Base-by-base conservation (phyloP, 2,329 filamentous ascomycete species). In the Exophiala xenobiotica region DNA sequence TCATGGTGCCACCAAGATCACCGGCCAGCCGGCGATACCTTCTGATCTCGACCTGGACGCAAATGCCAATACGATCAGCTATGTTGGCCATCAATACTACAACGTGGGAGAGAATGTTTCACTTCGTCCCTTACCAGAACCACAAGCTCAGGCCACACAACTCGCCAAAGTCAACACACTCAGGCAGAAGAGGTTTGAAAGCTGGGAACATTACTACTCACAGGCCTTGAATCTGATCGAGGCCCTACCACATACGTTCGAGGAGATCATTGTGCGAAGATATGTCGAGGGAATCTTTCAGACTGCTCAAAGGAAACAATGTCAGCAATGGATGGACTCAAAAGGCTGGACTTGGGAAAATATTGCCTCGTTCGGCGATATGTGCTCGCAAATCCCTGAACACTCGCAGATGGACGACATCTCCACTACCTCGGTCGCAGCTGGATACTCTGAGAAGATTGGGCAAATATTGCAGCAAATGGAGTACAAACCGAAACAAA, bases 261-360 rank as follows among this genome's bases (percentile, higher is more conserved):
- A 56, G 37, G 47, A 48, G 43, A 39, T 41, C 6, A 44, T 58
- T 35, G 46, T 60, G 8, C 54, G 33, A 27, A 46, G 46, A 23
- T 60, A 58, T 35, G 49, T 54, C 16, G 41, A 56, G 5, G 57
- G 57, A 4, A 45, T 60, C 4, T 54, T 46, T 29, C 23, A 37
- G 6, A 37, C 23, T 3, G 31, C 14, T n/a, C 52, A 56, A 19
- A 50, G 37, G 26, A 49, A 40, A 37, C 57, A 60, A 43, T 57
- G 54, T 46, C 52, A 41, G 19, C 52, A 58, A 24, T 60, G 48
- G 49, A 50, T 60, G 11, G 55, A 58, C n/a, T 38, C 24, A 7
- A 51, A 48, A 31, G 57, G 54, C 8, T 60, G 57, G 57, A 54
- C 35, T 7, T 60, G 57, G 57, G 50, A 50, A 19, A 60, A 50